phyloP scores from a whole-genome alignment of 208 protist genomes.

The Ichthyophonus hoferi region DNA sequence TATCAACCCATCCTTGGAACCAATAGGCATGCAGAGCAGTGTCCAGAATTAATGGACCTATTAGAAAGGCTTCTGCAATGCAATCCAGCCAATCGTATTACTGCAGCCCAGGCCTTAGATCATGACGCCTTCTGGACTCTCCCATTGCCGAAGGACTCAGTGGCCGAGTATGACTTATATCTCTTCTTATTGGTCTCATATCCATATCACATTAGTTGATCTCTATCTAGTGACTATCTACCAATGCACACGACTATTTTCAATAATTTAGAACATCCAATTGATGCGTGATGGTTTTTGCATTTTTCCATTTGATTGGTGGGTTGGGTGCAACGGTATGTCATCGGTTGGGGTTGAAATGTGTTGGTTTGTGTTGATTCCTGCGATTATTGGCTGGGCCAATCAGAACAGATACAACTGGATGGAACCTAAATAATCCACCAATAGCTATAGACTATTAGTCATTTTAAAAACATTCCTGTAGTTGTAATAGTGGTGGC shows the following conservation, averaged over 20 bases:
- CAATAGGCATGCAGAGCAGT: too few species aligned
- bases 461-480: not conserved
- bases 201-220: too few species aligned
- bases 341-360: too few species aligned
- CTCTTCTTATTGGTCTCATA: too few species aligned
- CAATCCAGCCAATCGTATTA: constrained; percentile 9
- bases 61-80: constrained; percentile 15
- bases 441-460: not conserved
- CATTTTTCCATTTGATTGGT: too few species aligned
- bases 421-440: not conserved
- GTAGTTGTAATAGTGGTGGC: too few species aligned
- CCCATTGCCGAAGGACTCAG: not conserved
- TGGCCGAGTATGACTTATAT: constrained; percentile 1
- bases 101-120: constrained; percentile 9
- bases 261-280: not conserved
- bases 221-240: too few species aligned
- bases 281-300: not conserved
- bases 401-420: not conserved
- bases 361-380: too few species aligned
- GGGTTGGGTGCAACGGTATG: too few species aligned
- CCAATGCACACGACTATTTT: not conserved
- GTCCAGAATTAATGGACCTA: not conserved
- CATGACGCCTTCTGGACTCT: constrained; percentile 30
- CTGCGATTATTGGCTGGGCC: too few species aligned
- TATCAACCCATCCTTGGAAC: too few species aligned